These are phyloP conservation scores for Metschnikowia arizonensis DNA, from an alignment of 805 yeast genomes.

Conservation along the genomic window DNA sequence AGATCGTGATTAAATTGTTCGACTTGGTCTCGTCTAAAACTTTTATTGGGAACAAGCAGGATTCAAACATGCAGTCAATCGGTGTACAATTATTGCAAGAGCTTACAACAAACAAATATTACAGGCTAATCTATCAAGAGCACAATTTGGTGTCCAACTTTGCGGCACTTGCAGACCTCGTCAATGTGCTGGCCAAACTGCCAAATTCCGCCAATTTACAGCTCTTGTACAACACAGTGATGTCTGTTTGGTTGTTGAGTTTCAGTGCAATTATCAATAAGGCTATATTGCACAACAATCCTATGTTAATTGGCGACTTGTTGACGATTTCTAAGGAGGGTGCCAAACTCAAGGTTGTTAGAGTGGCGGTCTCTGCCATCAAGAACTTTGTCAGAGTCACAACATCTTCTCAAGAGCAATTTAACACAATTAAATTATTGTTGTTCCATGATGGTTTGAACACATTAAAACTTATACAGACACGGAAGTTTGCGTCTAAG, in stretches of 20 bases:
- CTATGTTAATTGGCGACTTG: constrained; percentile 50
- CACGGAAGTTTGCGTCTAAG: constrained; percentile 77
- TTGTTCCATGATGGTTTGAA: constrained; percentile 73
- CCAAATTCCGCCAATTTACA: constrained; percentile 57
- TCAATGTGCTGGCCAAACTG: constrained; percentile 28
- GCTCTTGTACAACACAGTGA: constrained; percentile 73
- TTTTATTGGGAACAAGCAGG: constrained; percentile 29
- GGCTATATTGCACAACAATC: constrained; percentile 49
- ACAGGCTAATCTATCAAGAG: constrained; percentile 47
- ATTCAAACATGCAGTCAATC: constrained; percentile 53
- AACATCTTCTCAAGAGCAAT: constrained; percentile 30
- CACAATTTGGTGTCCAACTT: constrained; percentile 33
- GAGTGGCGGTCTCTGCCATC: constrained; percentile 75
- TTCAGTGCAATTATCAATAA: constrained; percentile 56
- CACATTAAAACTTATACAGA: constrained; percentile 62
- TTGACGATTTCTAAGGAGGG: constrained; percentile 66
- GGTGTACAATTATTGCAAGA: constrained; percentile 61
- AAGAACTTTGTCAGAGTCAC: constrained; percentile 50
- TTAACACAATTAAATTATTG: constrained; percentile 58
- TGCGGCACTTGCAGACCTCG: constrained; percentile 29
- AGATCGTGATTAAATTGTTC: constrained; percentile 36
- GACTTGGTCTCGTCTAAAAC: constrained; percentile 30
- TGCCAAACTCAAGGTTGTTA: constrained; percentile 85
- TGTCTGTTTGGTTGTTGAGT: constrained; percentile 80
- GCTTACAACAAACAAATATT: constrained; percentile 50